Percentiles rank a stretch among this genome's conserved stretches.
Evolutionary conservation across 805 yeast genomes (phyloP).

Genomic region (Cyberlindnera americana): DNA sequence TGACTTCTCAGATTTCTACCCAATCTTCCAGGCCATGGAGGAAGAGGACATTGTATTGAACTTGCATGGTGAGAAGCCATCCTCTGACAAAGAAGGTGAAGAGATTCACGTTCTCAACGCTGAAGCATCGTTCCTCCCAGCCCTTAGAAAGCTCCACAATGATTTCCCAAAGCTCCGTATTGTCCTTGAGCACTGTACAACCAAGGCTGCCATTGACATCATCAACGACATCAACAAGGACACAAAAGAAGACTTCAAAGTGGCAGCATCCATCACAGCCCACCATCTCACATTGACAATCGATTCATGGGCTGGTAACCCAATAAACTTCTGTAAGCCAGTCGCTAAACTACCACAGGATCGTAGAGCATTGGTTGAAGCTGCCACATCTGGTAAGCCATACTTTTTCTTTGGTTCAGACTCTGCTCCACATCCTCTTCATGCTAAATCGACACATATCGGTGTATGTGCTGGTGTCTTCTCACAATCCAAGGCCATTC

Average conservation of each 20-base stretch:
- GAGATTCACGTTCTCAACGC: conserved; percentile 92
- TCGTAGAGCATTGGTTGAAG: conserved; percentile 71
- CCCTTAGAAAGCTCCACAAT: conserved; percentile 66
- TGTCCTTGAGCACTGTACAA: conserved; percentile 92
- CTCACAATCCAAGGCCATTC: conserved; percentile 78
- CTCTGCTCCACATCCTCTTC: conserved; percentile 94
- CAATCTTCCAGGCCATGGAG: conserved; percentile 87
- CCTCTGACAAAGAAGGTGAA: conserved; percentile 46
- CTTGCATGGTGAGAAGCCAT: conserved; percentile 94
- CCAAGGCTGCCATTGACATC: conserved; percentile 80
- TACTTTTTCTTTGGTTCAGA: conserved; percentile 97
- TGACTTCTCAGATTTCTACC: conserved; percentile 84
- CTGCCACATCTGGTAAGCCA: conserved; percentile 89
- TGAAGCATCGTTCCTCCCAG: conserved; percentile 89
- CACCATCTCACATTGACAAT: conserved; percentile 88
- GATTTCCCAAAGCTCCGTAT: conserved; percentile 87
- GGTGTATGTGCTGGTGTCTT: conserved; percentile 99
- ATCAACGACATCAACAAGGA: conserved; percentile 59
- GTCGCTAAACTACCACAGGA: conserved; percentile 93
- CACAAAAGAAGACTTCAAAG: conserved; percentile 43
- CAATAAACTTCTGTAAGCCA: conserved; percentile 94
- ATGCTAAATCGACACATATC: conserved; percentile 66
- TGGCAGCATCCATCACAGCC: conserved; percentile 93
- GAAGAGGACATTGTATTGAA: conserved; percentile 73
- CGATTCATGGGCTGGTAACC: conserved; percentile 96